Conservation (phyloP, 2,329 filamentous ascomycete genomes). For the Ophiostoma perfectum region DNA sequence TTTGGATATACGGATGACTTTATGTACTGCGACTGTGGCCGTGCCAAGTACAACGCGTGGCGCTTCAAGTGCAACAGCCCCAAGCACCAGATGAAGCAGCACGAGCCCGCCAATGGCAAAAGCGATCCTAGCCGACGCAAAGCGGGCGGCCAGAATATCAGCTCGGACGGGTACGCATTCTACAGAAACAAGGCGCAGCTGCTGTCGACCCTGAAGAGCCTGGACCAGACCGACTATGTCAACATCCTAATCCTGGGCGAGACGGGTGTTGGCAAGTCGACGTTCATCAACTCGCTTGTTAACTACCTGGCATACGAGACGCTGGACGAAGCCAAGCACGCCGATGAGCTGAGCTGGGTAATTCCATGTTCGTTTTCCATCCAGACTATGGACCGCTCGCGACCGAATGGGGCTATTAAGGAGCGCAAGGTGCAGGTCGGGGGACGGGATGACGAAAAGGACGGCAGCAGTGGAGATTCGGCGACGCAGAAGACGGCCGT, state of each 20-base stretch:
- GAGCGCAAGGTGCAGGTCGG: slow-evolving; percentile 33
- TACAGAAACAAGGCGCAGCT: slow-evolving; percentile 9
- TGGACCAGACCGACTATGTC: slow-evolving; percentile 32
- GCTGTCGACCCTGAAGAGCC: slow-evolving; percentile 5
- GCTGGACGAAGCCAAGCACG: slow-evolving; percentile 37
- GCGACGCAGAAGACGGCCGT: slow-evolving; percentile 37
- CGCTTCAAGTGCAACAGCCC: slow-evolving; percentile 33
- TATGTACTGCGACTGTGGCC: slow-evolving; percentile 38
- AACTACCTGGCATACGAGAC: slow-evolving; percentile 40
- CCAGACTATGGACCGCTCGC: slow-evolving; percentile 31
- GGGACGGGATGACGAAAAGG: slow-evolving; percentile 31
- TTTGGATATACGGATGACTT: slow-evolving; percentile 31
- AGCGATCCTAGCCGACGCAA: background rate
- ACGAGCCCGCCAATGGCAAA: background rate
- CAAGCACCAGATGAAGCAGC: slow-evolving; percentile 26
- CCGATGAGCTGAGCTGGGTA: slow-evolving; percentile 32
- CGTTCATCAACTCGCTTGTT: slow-evolving; percentile 28
- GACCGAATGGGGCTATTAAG: slow-evolving; percentile 28
- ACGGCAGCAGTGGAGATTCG: slow-evolving; percentile 34
- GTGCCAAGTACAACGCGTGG: slow-evolving; percentile 29
- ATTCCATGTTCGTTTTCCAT: slow-evolving; percentile 39
- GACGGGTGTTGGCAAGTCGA: slow-evolving; percentile 46
- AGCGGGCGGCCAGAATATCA: background rate
- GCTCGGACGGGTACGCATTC: background rate
- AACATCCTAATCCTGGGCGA: slow-evolving; percentile 45